These are phyloP conservation scores for Calcarisporium arbuscula DNA, from an alignment of 2,329 filamentous ascomycete genomes.

Conservation along the genomic window DNA sequence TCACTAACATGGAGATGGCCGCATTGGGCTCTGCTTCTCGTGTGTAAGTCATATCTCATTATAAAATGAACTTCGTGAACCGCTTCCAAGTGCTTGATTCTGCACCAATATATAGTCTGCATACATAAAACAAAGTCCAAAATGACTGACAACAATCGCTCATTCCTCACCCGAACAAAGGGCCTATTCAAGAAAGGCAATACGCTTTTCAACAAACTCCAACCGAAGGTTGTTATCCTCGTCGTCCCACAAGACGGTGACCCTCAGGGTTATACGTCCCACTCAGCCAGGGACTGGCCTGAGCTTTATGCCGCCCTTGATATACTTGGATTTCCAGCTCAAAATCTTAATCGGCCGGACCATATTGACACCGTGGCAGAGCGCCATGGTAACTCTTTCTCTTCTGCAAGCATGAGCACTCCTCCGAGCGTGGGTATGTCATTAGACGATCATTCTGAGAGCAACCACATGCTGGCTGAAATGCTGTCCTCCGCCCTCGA, in stretches of 20 bases:
- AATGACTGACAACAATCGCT: no score
- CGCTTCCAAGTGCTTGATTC: no score
- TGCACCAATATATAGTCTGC: no score
- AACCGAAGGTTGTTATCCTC: background rate
- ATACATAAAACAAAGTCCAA: no score
- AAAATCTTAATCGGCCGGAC: background rate
- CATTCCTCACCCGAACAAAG: background rate
- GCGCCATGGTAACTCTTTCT: background rate
- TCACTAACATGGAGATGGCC: no score
- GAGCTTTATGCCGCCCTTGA: background rate
- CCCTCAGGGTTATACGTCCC: background rate
- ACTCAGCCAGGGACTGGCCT: background rate
- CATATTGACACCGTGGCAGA: background rate
- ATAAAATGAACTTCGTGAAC: no score
- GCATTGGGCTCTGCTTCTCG: no score
- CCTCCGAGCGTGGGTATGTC: background rate
- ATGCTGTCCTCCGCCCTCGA: background rate
- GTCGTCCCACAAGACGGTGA: background rate
- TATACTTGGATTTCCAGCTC: background rate
- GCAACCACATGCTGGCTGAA: background rate
- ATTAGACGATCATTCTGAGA: no score
- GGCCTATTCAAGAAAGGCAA: background rate
- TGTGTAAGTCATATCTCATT: no score
- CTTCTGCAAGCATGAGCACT: background rate
- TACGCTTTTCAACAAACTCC: background rate